These are phyloP conservation scores for Paecilomyces sp. DNA, from an alignment of 2,329 filamentous ascomycete species.

Conservation along the genomic window DNA sequence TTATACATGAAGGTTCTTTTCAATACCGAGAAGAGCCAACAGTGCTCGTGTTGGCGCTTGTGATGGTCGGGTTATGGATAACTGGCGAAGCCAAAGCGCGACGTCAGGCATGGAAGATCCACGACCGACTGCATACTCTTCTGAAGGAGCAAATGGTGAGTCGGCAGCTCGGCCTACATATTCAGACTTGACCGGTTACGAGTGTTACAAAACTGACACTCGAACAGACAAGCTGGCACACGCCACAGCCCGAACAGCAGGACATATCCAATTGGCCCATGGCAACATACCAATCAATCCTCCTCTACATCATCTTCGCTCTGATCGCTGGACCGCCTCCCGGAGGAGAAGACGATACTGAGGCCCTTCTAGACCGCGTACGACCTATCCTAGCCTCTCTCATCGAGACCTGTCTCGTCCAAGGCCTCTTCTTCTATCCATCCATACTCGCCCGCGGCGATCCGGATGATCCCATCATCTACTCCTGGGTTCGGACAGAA, in stretches of 20 bases:
- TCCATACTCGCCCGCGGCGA: constrained; percentile 15
- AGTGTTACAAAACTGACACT: background rate
- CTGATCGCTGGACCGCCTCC: constrained; percentile 2
- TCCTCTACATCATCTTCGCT: constrained; percentile 23
- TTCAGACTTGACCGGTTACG: background rate
- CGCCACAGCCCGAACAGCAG: constrained; percentile 1
- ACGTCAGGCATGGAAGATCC: constrained; percentile 16
- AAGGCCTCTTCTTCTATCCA: constrained; percentile 22
- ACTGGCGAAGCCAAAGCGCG: constrained; percentile 10
- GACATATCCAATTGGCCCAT: constrained; percentile 16
- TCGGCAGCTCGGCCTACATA: background rate
- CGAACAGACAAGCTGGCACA: constrained; percentile 3
- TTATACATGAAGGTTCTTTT: constrained; percentile 19
- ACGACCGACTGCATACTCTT: constrained; percentile 13
- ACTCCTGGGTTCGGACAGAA: constrained; percentile 18
- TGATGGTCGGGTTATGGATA: constrained; percentile 20
- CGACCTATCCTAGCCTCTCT: constrained; percentile 13
- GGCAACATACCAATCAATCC: constrained; percentile 23
- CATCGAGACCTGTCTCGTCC: constrained; percentile 17
- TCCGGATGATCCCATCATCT: constrained; percentile 7
- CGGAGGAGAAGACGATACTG: constrained; percentile 7
- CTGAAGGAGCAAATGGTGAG: constrained; percentile 19
- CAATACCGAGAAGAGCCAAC: constrained; percentile 11
- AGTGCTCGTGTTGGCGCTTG: constrained; percentile 21
- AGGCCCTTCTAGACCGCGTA: background rate